These are phyloP conservation scores for Paxillus involutus DNA, from an alignment of 768 basidiomycete species.

Conservation along the genomic window DNA sequence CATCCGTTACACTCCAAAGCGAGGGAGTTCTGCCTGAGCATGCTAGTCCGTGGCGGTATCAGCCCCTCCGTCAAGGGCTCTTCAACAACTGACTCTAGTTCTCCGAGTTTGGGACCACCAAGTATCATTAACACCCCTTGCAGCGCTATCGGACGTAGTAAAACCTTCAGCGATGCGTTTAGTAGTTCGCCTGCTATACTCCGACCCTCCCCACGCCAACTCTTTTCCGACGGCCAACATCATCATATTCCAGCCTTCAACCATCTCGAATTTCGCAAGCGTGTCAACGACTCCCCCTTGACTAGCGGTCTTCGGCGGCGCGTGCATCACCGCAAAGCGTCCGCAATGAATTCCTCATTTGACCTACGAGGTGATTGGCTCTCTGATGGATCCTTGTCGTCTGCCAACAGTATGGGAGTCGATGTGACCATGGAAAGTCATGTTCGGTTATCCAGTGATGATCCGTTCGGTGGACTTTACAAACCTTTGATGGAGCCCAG, in stretches of 20 bases:
- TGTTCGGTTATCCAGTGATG: conserved; percentile 31
- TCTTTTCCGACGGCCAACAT: conserved; percentile 37
- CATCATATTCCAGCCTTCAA: conserved; percentile 32
- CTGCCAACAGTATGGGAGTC: conserved; percentile 17
- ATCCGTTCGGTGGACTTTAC: conserved; percentile 51
- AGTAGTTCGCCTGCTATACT: conserved; percentile 40
- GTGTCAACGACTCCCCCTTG: conserved; percentile 50
- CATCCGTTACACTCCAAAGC: conserved; percentile 70
- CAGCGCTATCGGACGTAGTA: conserved; percentile 24
- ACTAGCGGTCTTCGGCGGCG: conserved; percentile 31
- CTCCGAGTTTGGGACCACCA: conserved; percentile 28
- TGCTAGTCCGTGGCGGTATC: conserved; percentile 53
- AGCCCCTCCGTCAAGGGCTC: conserved; percentile 46
- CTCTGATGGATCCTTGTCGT: conserved; percentile 31
- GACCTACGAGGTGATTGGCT: conserved; percentile 28
- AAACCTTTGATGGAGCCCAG: conserved; percentile 28
- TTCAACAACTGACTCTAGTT: conserved; percentile 25
- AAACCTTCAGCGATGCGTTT: conserved; percentile 27
- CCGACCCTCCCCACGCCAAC: conserved; percentile 40
- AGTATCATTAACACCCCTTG: conserved; percentile 31
- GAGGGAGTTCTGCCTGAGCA: conserved; percentile 63
- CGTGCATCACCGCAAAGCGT: conserved; percentile 25
- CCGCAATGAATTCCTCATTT: conserved; percentile 26
- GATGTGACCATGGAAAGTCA: conserved; percentile 18
- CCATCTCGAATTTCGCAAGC: conserved; percentile 34